These are phyloP conservation scores for Trichomonas gallinae DNA, from an alignment of 208 protist genomes.

Conservation along the genomic window DNA sequence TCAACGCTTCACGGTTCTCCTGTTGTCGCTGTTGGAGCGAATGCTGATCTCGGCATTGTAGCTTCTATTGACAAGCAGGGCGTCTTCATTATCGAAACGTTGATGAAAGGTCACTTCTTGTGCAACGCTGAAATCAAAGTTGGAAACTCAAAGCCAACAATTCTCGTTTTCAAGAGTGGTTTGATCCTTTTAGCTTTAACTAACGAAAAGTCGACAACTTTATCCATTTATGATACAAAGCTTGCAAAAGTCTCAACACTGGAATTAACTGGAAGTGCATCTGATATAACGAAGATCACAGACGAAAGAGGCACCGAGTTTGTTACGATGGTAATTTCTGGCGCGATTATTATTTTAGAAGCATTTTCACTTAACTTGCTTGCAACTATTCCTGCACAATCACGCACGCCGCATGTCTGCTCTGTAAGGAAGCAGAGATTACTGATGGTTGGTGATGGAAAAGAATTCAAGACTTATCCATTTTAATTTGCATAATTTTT, in stretches of 20 bases:
- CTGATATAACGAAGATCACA: neutral
- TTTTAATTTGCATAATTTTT: neutral
- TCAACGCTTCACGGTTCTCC: neutral
- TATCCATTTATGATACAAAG: neutral
- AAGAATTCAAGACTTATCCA: neutral
- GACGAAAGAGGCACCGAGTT: neutral
- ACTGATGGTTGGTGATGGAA: neutral
- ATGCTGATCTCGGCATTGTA: neutral
- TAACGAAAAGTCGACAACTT: neutral
- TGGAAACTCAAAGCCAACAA: neutral
- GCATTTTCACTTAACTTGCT: neutral
- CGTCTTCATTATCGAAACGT: neutral
- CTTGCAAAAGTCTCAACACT: neutral
- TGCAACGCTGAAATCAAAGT: neutral
- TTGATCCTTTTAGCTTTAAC: neutral
- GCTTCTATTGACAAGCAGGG: neutral
- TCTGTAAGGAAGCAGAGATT: neutral
- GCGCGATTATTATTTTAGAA: neutral
- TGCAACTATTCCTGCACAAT: neutral
- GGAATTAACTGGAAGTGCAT: neutral
- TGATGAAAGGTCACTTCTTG: neutral
- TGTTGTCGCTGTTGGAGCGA: neutral
- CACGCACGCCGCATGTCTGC: neutral
- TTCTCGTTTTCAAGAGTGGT: neutral
- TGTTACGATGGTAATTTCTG: neutral